phyloP scores from a whole-genome alignment of 2,329 filamentous ascomycete species.

The Penicillium vulpinum region DNA sequence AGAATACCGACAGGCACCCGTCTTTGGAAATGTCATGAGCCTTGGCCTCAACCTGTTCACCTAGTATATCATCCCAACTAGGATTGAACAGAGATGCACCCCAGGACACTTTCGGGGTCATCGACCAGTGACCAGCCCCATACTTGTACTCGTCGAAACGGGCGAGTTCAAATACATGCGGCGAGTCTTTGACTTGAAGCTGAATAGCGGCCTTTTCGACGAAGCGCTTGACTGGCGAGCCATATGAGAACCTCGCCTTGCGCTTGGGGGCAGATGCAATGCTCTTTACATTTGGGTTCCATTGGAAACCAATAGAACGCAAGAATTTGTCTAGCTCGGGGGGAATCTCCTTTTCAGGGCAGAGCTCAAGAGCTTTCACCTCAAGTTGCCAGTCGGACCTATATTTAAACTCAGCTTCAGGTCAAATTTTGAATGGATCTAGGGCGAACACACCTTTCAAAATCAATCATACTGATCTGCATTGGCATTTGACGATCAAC shows the following conservation, averaged over 20 bases:
- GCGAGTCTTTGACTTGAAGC: conserved; percentile 42
- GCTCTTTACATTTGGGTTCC: conserved; percentile 11
- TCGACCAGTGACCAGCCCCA: not conserved
- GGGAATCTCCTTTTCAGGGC: conserved; percentile 22
- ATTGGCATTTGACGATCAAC: conserved; percentile 30
- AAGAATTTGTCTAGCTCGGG: conserved; percentile 5
- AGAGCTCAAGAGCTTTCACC: conserved; percentile 42
- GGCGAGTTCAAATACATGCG: conserved; percentile 46
- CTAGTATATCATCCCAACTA: conserved; percentile 45
- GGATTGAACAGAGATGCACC: conserved; percentile 39
- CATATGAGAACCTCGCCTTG: conserved; percentile 32
- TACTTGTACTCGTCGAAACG: conserved; percentile 42
- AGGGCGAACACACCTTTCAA: conserved; percentile 33
- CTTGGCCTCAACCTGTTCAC: conserved; percentile 3
- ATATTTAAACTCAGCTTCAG: not conserved
- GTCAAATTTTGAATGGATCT: not conserved
- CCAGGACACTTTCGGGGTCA: conserved; percentile 34
- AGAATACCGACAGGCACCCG: not conserved
- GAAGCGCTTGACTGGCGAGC: conserved; percentile 32
- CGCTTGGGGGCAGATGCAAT: conserved; percentile 29
- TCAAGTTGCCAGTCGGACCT: conserved; percentile 46
- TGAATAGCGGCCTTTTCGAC: conserved; percentile 43
- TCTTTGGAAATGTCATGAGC: not conserved
- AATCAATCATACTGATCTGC: conserved; percentile 40
- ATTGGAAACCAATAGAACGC: not conserved